phyloP scores from a whole-genome alignment of 2,329 filamentous ascomycete genomes.

The Colletotrichum sp. region DNA sequence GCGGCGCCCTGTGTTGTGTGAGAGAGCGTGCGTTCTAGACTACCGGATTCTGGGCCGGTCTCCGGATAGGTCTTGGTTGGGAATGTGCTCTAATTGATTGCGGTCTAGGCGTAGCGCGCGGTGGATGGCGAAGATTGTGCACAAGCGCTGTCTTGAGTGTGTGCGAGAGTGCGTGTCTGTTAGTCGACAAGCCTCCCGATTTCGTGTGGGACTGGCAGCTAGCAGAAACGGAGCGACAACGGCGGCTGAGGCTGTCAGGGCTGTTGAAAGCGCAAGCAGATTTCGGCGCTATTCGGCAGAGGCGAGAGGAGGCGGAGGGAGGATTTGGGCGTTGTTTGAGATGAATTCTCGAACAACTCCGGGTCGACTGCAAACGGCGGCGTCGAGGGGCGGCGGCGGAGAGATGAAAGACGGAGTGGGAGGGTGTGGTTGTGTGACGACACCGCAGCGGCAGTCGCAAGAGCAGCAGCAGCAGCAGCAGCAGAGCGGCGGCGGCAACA shows the following conservation, averaged over 20 bases:
- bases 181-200: constrained; percentile 6
- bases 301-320: background rate
- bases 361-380: constrained; percentile 16
- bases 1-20: background rate
- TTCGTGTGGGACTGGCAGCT: background rate
- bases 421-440: constrained; percentile 2
- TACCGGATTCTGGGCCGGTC: constrained; percentile 1
- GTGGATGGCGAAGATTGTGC: background rate
- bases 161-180: background rate
- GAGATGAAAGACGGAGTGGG: background rate
- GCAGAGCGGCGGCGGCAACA: background rate
- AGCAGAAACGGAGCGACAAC: background rate
- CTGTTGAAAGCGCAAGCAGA: constrained; percentile 11
- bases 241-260: constrained; percentile 4
- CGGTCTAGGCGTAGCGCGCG: constrained; percentile 3
- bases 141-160: background rate
- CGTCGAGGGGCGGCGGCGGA: background rate
- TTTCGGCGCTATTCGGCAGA: background rate
- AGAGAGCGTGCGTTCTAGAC: constrained; percentile 5
- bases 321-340: background rate
- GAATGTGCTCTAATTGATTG: constrained; percentile 16
- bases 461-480: background rate
- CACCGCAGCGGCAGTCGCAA: background rate
- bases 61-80: background rate
- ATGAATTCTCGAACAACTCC: constrained; percentile 4